Percentiles rank a stretch among this genome's conserved stretches.
These are phyloP conservation scores for Amauroascus niger DNA, from an alignment of 2,329 filamentous ascomycete species.

Conservation along the genomic window DNA sequence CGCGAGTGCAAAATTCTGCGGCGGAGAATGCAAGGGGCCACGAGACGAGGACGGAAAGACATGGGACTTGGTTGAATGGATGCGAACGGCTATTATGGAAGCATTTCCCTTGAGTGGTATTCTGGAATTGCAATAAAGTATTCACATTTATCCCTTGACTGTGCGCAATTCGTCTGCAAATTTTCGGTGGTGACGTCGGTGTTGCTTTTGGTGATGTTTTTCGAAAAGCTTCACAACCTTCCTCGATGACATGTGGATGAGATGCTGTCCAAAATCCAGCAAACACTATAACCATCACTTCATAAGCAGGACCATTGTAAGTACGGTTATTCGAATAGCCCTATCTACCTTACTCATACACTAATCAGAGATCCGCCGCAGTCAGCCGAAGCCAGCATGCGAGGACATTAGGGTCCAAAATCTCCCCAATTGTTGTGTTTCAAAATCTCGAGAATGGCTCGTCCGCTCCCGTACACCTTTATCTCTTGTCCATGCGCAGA, in stretches of 20 bases:
- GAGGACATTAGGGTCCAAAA: background rate
- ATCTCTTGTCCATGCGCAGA: conserved; percentile 21
- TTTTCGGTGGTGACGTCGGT: conserved; percentile 2
- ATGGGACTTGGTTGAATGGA: conserved; percentile 15
- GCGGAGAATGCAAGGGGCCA: conserved; percentile 16
- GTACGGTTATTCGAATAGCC: background rate
- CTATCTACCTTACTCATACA: background rate
- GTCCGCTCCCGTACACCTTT: conserved; percentile 22
- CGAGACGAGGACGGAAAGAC: conserved; percentile 21
- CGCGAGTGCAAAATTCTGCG: conserved; percentile 26
- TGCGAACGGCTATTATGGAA: background rate
- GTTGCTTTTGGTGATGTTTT: background rate
- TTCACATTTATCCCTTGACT: conserved; percentile 11
- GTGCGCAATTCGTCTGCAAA: background rate
- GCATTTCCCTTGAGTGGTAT: background rate
- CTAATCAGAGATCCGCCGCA: background rate
- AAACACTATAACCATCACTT: background rate
- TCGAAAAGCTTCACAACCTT: background rate
- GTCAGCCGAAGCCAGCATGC: background rate
- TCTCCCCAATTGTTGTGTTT: background rate
- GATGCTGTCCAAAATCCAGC: no score
- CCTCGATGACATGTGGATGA: no score
- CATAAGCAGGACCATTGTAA: background rate
- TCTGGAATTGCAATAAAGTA: background rate
- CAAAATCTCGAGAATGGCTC: conserved; percentile 15